These are phyloP conservation scores for Tagetes erecta DNA, from an alignment of 129 eudicot species.

Conservation along the genomic window DNA sequence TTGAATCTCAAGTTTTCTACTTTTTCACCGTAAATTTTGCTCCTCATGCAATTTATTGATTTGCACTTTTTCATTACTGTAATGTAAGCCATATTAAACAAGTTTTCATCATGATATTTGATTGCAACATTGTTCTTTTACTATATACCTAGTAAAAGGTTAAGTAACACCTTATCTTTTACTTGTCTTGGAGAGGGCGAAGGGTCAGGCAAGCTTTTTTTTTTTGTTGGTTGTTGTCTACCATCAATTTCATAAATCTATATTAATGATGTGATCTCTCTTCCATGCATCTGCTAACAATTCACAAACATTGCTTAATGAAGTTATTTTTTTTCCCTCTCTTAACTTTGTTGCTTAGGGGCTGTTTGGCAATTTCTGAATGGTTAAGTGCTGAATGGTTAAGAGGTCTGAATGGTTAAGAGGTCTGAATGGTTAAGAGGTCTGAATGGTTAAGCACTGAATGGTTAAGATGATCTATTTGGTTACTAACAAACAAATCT, in stretches of 20 bases:
- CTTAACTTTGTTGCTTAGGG: neutral
- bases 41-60: neutral
- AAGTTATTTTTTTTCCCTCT: neutral
- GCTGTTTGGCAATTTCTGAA: no score
- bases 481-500: no score
- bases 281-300: neutral
- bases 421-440: no score
- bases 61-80: neutral
- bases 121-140: neutral
- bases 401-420: no score
- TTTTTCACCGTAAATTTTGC: neutral
- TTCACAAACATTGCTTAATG: neutral
- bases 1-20: constrained; percentile 40
- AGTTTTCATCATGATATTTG: neutral
- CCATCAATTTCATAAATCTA: neutral
- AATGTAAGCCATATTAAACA: neutral
- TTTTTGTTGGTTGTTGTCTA: neutral
- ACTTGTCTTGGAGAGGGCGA: neutral
- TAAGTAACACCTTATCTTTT: neutral
- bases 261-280: neutral
- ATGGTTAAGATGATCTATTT: no score
- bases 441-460: no score
- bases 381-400: no score
- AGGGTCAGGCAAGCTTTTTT: neutral
- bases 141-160: neutral